These are phyloP conservation scores for Delphinella strobiligena DNA, from an alignment of 2,329 filamentous ascomycete genomes.

Conservation along the genomic window DNA sequence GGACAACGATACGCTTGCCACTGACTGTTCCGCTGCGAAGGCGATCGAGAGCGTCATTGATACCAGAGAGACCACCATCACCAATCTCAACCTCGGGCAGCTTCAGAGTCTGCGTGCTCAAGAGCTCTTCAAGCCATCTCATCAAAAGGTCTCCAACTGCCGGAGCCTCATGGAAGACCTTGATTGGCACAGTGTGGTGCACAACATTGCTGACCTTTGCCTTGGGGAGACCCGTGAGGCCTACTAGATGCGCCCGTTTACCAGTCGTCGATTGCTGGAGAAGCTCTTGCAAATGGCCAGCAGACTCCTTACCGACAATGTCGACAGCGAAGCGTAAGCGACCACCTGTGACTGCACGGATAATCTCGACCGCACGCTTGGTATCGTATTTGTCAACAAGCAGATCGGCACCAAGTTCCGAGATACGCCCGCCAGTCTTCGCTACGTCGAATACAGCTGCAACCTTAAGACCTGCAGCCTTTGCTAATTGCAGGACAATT, in stretches of 20 bases:
- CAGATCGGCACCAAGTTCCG: slow-evolving; percentile 48
- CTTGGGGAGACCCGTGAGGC: slow-evolving; percentile 57
- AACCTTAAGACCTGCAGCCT: slow-evolving; percentile 51
- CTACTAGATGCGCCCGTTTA: slow-evolving; percentile 46
- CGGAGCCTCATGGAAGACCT: slow-evolving; percentile 59
- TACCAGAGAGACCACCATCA: slow-evolving; percentile 49
- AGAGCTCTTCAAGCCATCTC: slow-evolving; percentile 50
- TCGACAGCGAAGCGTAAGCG: slow-evolving; percentile 57
- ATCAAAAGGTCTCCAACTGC: slow-evolving; percentile 51
- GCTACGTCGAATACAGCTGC: slow-evolving; percentile 55
- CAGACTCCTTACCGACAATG: slow-evolving; percentile 53
- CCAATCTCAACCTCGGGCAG: slow-evolving; percentile 55
- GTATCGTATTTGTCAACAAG: slow-evolving; percentile 58
- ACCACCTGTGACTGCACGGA: slow-evolving; percentile 45
- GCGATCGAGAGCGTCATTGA: slow-evolving; percentile 56
- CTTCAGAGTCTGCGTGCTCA: slow-evolving; percentile 40
- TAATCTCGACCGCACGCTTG: slow-evolving; percentile 51
- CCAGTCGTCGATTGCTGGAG: slow-evolving; percentile 25
- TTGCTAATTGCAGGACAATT: slow-evolving; percentile 45
- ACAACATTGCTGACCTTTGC: slow-evolving; percentile 32
- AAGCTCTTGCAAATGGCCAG: slow-evolving; percentile 43
- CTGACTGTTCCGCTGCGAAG: slow-evolving; percentile 55
- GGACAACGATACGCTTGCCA: slow-evolving; percentile 57
- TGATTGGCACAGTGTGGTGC: slow-evolving; percentile 60
- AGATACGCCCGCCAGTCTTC: slow-evolving; percentile 43